Conservation (phyloP, 371 early-diverging fungal species). For the Mortierella sp. region DNA sequence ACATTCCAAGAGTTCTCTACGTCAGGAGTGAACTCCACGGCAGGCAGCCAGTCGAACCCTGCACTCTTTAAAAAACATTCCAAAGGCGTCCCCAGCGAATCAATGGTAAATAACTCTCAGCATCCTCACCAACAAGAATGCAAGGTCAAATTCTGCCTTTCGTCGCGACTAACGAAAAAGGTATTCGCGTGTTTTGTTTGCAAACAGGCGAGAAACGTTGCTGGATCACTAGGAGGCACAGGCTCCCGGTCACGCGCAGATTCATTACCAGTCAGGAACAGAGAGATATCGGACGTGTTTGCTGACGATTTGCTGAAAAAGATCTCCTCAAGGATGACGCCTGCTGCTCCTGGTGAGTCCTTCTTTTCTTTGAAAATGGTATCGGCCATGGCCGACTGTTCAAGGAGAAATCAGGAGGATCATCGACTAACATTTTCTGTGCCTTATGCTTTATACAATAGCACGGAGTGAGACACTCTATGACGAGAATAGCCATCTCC, state of each 20-base stretch:
- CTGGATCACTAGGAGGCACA: not conserved
- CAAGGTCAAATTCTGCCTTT: not conserved
- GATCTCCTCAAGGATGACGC: constrained; percentile 40
- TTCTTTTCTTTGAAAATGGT: not conserved
- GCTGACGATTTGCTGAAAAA: constrained; percentile 39
- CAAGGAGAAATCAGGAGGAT: not conserved
- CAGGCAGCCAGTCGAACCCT: not conserved
- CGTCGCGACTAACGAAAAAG: not conserved
- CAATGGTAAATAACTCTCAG: constrained; percentile 16
- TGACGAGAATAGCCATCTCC: constrained; percentile 39
- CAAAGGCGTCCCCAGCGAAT: constrained; percentile 32
- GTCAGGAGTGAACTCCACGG: constrained; percentile 4
- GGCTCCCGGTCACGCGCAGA: constrained; percentile 36
- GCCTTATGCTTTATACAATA: not conserved
- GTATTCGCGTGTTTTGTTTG: not conserved
- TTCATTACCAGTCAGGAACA: constrained; percentile 41
- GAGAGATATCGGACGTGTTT: constrained; percentile 28
- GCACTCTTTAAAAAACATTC: constrained; percentile 24
- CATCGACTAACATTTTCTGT: not conserved
- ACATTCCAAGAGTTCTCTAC: constrained; percentile 18
- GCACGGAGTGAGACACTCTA: constrained; percentile 19
- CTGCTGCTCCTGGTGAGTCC: constrained; percentile 10
- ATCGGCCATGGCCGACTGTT: not conserved
- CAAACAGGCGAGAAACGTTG: constrained; percentile 12
- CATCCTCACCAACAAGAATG: not conserved